phyloP scores from a whole-genome alignment of 1,284 basidiomycete genomes.

The Cystobasidiaceae sp. region DNA sequence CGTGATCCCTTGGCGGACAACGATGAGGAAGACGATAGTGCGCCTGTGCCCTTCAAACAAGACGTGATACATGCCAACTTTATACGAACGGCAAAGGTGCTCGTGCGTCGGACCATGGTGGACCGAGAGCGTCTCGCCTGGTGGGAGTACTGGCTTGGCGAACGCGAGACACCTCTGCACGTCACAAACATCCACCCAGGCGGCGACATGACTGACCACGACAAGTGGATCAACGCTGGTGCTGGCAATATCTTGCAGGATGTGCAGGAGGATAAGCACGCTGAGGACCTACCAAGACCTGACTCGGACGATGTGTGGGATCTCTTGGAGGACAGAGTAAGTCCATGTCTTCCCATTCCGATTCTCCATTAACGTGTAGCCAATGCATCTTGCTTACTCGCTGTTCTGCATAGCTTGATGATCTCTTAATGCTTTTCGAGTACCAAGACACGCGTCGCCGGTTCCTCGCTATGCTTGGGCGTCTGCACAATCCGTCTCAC shows the following conservation, averaged over 20 bases:
- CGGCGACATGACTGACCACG: background rate
- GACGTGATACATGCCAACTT: slow-evolving; percentile 21
- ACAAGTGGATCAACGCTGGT: no score
- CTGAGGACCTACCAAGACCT: no score
- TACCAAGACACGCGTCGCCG: slow-evolving; percentile 17
- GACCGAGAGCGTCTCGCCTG: slow-evolving; percentile 22
- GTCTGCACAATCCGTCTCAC: slow-evolving; percentile 7
- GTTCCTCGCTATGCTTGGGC: background rate
- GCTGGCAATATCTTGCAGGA: no score
- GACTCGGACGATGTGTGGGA: slow-evolving; percentile 23
- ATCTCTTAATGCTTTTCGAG: slow-evolving; percentile 17
- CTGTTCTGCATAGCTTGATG: slow-evolving; percentile 5
- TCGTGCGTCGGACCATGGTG: slow-evolving; percentile 11
- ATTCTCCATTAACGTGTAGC: background rate
- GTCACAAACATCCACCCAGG: background rate
- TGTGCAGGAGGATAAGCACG: no score
- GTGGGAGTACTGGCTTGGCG: slow-evolving; percentile 24
- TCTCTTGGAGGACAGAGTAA: slow-evolving; percentile 15
- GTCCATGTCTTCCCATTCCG: background rate
- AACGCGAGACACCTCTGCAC: background rate
- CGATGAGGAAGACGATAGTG: background rate
- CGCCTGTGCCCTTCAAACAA: background rate
- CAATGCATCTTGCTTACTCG: background rate
- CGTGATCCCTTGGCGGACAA: no score
- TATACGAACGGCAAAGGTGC: slow-evolving; percentile 12